phyloP scores from a whole-genome alignment of 208 protist species.

The Acanthamoeba sp. region DNA sequence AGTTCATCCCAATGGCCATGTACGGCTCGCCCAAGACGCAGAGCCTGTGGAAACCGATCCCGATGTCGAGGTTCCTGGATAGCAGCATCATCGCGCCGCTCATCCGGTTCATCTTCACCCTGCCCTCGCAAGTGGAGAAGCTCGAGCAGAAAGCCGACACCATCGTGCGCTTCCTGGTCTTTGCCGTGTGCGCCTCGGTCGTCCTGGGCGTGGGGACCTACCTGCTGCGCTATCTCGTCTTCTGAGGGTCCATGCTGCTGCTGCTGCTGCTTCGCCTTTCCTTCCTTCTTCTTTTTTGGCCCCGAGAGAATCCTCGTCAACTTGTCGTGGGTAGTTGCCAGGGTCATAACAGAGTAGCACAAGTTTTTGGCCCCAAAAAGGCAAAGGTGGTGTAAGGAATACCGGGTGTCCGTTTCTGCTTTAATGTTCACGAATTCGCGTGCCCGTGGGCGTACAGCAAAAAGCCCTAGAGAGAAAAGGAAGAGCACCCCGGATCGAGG shows the following conservation, averaged over 20 bases:
- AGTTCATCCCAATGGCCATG: conserved; percentile 75
- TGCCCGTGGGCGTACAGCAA: no score
- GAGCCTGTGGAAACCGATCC: conserved; percentile 47
- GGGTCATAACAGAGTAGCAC: no score
- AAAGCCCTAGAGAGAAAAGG: no score
- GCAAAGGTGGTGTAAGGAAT: no score
- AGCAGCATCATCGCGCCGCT: conserved; percentile 69
- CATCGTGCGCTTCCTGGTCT: neutral
- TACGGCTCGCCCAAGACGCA: conserved; percentile 58
- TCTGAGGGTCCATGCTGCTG: neutral
- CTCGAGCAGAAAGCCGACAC: conserved; percentile 28
- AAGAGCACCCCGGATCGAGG: no score
- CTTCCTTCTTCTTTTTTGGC: neutral
- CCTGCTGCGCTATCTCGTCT: neutral
- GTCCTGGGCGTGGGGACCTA: neutral
- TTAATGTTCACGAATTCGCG: no score
- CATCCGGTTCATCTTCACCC: conserved; percentile 12
- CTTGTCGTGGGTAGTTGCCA: no score
- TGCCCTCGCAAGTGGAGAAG: neutral
- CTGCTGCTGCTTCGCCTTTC: no score
- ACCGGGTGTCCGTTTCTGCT: no score
- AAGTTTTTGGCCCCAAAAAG: no score
- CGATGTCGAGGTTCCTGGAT: conserved; percentile 66
- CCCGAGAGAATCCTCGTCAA: neutral
- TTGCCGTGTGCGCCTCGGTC: neutral